Evolutionary conservation across 805 yeast species (phyloP), one percentile per base, ranked within the genome.

Genomic region (Candida golubevii): DNA sequence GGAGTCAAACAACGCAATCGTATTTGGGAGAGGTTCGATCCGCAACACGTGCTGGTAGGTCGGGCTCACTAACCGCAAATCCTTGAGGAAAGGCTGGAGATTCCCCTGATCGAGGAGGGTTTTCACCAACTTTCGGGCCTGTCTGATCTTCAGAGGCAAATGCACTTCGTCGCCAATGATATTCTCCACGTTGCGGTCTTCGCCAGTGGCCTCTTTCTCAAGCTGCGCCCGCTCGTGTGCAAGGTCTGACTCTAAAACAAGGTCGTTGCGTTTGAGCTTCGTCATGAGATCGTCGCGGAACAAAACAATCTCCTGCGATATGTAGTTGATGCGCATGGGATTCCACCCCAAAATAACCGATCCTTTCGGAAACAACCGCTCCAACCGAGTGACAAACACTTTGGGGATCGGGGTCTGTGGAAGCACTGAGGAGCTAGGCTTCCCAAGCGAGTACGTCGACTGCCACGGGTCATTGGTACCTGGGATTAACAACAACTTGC

Each of bases 381-480:
- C 78, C 32, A 91, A 64, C 47, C 93, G 72, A 45, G 74, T 79
- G 4, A 86, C 80, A 59, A 91, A 90, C 2, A 84, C 65, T 26
- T 71, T 67, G 0, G 98, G 96, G 2, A 93, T 74, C 0, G 80
- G 72, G 14, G 71, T 67, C 56, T 83, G 85, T 0, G 99, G 99
- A 27, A 65, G 57, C 33, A 58, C 47, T 36, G 63, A 61, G 32
- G 67, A 43, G 40, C 62, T 60, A 0, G 71, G 60, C 8, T 69
- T 55, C 4, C 91, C 89, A 39, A 83, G 71, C 1, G 85, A 75
- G 38, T 75, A 77, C 43, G 82, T 71, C 1, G 93, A 78, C 31
- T 82, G 82, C 97, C 98, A 93, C 0, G 97, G 97, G 64, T 93
- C 99, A 53, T 88, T 85, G 35, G 80, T 79, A 1, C 99, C 98